Evolutionary conservation across 2,329 filamentous ascomycete species (phyloP), one percentile per base, ranked within the genome.

Genomic region (Tolypocladium amazonense): DNA sequence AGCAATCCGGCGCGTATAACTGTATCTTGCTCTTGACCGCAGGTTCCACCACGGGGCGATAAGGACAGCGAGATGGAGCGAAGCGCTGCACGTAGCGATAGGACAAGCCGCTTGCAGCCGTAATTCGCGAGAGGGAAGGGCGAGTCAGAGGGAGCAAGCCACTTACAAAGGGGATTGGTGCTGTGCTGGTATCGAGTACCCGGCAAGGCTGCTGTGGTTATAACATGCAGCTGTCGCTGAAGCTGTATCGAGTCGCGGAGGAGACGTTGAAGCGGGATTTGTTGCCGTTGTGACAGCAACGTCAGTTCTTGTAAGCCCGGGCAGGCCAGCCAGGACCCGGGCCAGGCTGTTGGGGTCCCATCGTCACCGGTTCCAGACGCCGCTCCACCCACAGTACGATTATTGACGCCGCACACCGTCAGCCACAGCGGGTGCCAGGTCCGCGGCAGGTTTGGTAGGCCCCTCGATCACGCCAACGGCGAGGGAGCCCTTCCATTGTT

Each of bases 341-440:
- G 30, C 47, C 35, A 30, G 45, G 27, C 47, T 56, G 58, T 50
- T 57, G 56, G 33, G 56, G 56, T 57, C 56, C 38, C 33, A 54
- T 56, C 58, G 53, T 37, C 56, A 57, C 52, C 25, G 38, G 37
- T 2, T 50, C 60, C 56, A 52, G 52, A 30, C 39, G 35, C 41
- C 54, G 56, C 56, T 62, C 62, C 61, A 55, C 59, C 39, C 56
- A 62, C 62, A 45, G 62, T 63, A 56, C 59, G 57, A 43, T 20
- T 15, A 23, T 23, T 1, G 20, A 23, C 2, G 11, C 6, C 20
- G 20, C 50, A 12, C 50, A 54, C 30, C 50, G 50, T 53, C 50
- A 39, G 54, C 54, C 54, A 56, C 54, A 56, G 54, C 37, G 54
- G 54, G 15, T 5, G 30, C 23, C 35, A 54, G 50, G 50, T 54